These are phyloP conservation scores for Cystobasidium pallidum DNA, from an alignment of 1,284 basidiomycete species.

Conservation along the genomic window DNA sequence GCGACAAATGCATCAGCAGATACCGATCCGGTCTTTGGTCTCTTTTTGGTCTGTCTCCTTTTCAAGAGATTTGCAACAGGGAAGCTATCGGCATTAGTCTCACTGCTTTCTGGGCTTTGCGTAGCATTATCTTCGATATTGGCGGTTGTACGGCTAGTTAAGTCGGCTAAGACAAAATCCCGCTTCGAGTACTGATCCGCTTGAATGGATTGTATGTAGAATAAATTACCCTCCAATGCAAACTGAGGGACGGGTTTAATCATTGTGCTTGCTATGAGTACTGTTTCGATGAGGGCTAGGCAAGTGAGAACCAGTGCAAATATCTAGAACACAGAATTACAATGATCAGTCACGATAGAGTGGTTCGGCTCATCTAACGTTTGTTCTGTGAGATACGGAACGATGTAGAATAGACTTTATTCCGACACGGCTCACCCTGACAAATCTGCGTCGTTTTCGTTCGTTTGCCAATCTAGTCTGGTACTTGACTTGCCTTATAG, in stretches of 20 bases:
- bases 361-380: background rate
- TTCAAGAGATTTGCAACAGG: background rate
- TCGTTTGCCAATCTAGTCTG: background rate
- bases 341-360: background rate
- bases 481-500: background rate
- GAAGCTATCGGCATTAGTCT: background rate
- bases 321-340: background rate
- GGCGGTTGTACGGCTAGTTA: background rate
- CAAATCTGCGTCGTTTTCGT: background rate
- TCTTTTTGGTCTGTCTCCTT: background rate
- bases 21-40: slow-evolving; percentile 2
- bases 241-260: slow-evolving; percentile 36
- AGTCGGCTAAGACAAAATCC: background rate
- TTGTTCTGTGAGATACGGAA: too few species aligned
- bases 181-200: slow-evolving; percentile 28
- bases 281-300: background rate
- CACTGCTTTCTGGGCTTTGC: too few species aligned
- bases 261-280: slow-evolving; percentile 2
- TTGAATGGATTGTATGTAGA: slow-evolving; percentile 28
- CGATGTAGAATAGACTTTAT: too few species aligned
- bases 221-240: slow-evolving; percentile 22
- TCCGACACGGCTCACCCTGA: background rate
- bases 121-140: too few species aligned
- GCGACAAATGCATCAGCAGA: slow-evolving; percentile 21
- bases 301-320: slow-evolving; percentile 3